A percentile compares a stretch with the other conserved stretches of the same genome.
These are phyloP conservation scores for Tricholoma sp. DNA, from an alignment of 768 basidiomycete genomes.

Conservation along the genomic window DNA sequence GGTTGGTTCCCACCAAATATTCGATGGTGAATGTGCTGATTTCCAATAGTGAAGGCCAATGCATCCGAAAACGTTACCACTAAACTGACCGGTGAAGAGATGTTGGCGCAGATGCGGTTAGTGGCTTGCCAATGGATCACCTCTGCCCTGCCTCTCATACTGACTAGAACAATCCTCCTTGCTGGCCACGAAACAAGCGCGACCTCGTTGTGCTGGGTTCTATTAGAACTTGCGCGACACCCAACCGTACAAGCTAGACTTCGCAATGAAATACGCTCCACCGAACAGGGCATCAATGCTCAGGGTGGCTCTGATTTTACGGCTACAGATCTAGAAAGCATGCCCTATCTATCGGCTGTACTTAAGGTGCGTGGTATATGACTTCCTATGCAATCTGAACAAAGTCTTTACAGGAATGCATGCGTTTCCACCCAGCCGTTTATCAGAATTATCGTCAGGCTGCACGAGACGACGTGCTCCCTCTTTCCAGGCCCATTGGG, in stretches of 20 bases:
- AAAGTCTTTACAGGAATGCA: constrained; percentile 33
- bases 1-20: constrained; percentile 31
- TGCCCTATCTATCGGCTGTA: constrained; percentile 44
- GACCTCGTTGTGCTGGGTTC: constrained; percentile 52
- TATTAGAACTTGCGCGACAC: constrained; percentile 56
- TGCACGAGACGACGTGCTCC: constrained; percentile 49
- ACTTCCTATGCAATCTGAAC: neutral
- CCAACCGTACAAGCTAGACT: constrained; percentile 56
- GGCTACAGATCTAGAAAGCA: constrained; percentile 42
- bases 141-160: neutral
- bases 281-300: constrained; percentile 27
- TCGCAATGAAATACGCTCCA: constrained; percentile 50
- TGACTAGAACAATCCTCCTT: constrained; percentile 36
- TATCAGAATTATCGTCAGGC: constrained; percentile 51
- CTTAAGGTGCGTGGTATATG: constrained; percentile 31
- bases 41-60: constrained; percentile 37
- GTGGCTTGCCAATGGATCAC: neutral
- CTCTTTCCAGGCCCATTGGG: constrained; percentile 49
- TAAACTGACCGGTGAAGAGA: constrained; percentile 34
- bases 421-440: constrained; percentile 50
- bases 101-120: constrained; percentile 35
- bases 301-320: constrained; percentile 38
- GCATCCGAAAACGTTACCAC: constrained; percentile 31
- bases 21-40: neutral
- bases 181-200: constrained; percentile 62